Base-by-base conservation (phyloP, 345 rosid genomes). In the Murraya koenigii region DNA sequence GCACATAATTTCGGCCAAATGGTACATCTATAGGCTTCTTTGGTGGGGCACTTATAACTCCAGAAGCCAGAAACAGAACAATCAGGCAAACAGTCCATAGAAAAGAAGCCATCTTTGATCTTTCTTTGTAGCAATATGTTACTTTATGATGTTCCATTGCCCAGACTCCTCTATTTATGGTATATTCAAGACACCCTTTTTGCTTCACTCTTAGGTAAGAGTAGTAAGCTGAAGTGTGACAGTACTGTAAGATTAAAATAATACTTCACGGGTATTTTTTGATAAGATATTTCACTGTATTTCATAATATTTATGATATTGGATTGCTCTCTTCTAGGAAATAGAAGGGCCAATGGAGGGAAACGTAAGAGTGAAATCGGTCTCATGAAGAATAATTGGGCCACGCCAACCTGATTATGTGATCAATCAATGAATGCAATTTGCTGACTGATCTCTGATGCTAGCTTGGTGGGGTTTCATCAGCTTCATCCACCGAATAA, bases 1-100 rank as follows among this genome's bases (percentile, higher is more conserved):
- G 97, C 23, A 75, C 80, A 65, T 91, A 93, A 92, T 92, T 92
- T 26, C 91, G 84, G 62, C 92, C 83, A 56, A 93, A 93, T 0
- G 92, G 89, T 5, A 93, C 93, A 23, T 86, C 82, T 6, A 89
- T 76, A 19, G 97, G 83, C 76, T 60, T 90, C 58, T 80, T 87
- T 8, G 90, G 98, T 5, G 89, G 71, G 30, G 87, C 87, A 8
- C 86, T 84, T 84, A 76, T 82, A 4, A 86, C 78, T 26, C 75
- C 86, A 58, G 83, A 78, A 55, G 72, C 82, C 80, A 85, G 66
- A 68, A 87, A 67, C 79, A 87, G 60, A 81, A 78, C 81, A 71
- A 61, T 39, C n/a, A 79, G 35, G 61, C 72, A 77, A 4, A 84
- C 69, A 80, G 76, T 74, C 88, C 76, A 77, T 13, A 68, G 33